phyloP scores from a whole-genome alignment of 2,329 filamentous ascomycete species.

The Trichoderma harzianum region DNA sequence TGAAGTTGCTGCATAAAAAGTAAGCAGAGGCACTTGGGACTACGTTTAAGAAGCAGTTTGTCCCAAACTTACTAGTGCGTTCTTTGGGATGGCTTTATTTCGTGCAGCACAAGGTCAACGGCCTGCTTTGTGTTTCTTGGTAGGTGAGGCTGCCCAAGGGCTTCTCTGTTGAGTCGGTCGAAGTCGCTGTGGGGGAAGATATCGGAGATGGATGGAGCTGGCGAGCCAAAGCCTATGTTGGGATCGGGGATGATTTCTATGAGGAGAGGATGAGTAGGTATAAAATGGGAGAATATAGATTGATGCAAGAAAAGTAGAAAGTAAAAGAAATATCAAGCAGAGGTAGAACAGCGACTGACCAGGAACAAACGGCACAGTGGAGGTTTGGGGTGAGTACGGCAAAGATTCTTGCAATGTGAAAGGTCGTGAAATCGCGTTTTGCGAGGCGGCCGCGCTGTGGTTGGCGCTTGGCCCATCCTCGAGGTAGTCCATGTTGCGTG shows the following conservation, averaged over 20 bases:
- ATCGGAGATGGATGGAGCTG: slow-evolving; percentile 49
- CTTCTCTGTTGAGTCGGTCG: slow-evolving; percentile 69
- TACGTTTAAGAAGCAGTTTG: slow-evolving; percentile 26
- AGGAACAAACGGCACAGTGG: slow-evolving; percentile 73
- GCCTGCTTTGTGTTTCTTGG: slow-evolving; percentile 68
- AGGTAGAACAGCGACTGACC: slow-evolving; percentile 45
- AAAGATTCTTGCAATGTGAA: slow-evolving; percentile 71
- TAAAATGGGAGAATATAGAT: neutral
- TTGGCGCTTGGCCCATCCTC: slow-evolving; percentile 35
- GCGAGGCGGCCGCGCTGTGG: slow-evolving; percentile 24
- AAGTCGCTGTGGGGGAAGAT: slow-evolving; percentile 54
- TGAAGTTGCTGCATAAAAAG: slow-evolving; percentile 49
- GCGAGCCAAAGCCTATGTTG: slow-evolving; percentile 54
- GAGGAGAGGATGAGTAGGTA: neutral
- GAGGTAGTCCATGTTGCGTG: slow-evolving; percentile 29
- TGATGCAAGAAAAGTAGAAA: neutral
- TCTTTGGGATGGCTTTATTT: slow-evolving; percentile 68
- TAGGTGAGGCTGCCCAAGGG: slow-evolving; percentile 52
- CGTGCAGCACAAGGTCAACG: slow-evolving; percentile 69
- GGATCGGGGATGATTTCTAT: slow-evolving; percentile 67
- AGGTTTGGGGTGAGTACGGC: slow-evolving; percentile 78
- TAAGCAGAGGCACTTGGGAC: neutral
- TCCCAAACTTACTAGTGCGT: slow-evolving; percentile 58
- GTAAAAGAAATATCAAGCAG: neutral
- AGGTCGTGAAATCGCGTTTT: slow-evolving; percentile 38